Evolutionary conservation across 441 rosid species (phyloP).

Genomic region (Melastoma candidum): DNA sequence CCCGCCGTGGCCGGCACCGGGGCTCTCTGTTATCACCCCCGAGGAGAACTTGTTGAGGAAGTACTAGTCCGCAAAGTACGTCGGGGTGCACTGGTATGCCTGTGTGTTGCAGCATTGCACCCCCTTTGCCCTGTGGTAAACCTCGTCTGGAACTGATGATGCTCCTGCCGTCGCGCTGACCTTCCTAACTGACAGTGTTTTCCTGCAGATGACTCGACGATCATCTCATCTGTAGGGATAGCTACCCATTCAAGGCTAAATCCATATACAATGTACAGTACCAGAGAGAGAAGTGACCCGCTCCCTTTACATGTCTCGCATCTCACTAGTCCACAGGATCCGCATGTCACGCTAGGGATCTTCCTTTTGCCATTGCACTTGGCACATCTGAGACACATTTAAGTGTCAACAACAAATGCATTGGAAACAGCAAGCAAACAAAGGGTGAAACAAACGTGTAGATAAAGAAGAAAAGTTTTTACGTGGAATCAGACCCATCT

Average conservation of each 20-base stretch:
- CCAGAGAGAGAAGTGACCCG: constrained; percentile 79
- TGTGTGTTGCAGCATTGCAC: constrained; percentile 89
- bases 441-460: no score
- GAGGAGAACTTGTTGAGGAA: constrained; percentile 89
- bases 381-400: constrained; percentile 38
- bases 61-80: constrained; percentile 85
- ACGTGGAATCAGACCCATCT: constrained; percentile 93
- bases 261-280: constrained; percentile 8
- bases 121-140: constrained; percentile 86
- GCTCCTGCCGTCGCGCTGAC: constrained; percentile 87
- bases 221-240: not conserved
- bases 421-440: not conserved
- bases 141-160: constrained; percentile 87
- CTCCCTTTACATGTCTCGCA: constrained; percentile 54
- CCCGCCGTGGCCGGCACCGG: constrained; percentile 59
- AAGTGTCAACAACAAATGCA: not conserved
- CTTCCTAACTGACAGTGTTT: constrained; percentile 66
- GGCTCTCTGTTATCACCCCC: constrained; percentile 74
- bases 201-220: constrained; percentile 35
- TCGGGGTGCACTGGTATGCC: constrained; percentile 81
- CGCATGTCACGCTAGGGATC: constrained; percentile 71
- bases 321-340: constrained; percentile 71
- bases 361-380: constrained; percentile 76
- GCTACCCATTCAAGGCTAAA: not conserved
- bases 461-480: constrained; percentile 2